Percentiles rank a stretch among this genome's conserved stretches.
Conservation (phyloP, 306 rosid genomes). For the Myrica gale region DNA sequence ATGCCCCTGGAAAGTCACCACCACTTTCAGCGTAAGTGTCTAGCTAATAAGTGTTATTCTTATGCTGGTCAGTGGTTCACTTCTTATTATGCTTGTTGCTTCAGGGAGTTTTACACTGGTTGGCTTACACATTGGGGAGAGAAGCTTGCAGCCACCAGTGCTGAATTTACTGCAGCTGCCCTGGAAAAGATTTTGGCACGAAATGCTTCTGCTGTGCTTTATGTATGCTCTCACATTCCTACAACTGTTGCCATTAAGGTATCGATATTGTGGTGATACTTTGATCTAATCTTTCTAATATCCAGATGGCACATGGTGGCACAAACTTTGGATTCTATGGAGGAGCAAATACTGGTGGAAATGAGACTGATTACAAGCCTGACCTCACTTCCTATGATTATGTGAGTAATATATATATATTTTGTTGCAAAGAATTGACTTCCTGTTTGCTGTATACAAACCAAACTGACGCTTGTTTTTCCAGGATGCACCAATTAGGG, state of each 20-base stretch:
- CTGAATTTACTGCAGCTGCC: slow-evolving; percentile 68
- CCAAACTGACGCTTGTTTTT: slow-evolving; percentile 25
- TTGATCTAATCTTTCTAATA: slow-evolving; percentile 30
- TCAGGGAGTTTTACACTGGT: slow-evolving; percentile 93
- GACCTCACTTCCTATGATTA: slow-evolving; percentile 96
- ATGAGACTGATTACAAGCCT: slow-evolving; percentile 67
- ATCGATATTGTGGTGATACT: slow-evolving; percentile 17
- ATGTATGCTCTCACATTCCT: slow-evolving; percentile 47
- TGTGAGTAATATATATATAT: slow-evolving; percentile 47
- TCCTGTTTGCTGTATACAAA: slow-evolving; percentile 13
- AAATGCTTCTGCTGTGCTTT: slow-evolving; percentile 87
- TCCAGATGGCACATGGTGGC: slow-evolving; percentile 95
- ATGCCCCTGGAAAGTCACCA: slow-evolving; percentile 88
- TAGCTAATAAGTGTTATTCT: slow-evolving; percentile 24
- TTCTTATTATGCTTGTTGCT: slow-evolving; percentile 36
- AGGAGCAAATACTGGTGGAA: slow-evolving; percentile 76
- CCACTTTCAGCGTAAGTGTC: slow-evolving; percentile 82
- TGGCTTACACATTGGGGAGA: slow-evolving; percentile 99
- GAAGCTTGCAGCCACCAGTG: slow-evolving; percentile 59
- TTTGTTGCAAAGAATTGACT: slow-evolving; percentile 11
- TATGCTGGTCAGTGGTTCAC: slow-evolving; percentile 24
- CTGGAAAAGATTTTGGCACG: slow-evolving; percentile 65
- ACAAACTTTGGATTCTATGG: slow-evolving; percentile 90
- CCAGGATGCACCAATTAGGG: slow-evolving; percentile 96
- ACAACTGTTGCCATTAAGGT: slow-evolving; percentile 16